Evolutionary conservation across 2,329 filamentous ascomycete genomes (phyloP), one percentile per base, ranked within the genome.

Genomic region (Sclerotinia spermophila): DNA sequence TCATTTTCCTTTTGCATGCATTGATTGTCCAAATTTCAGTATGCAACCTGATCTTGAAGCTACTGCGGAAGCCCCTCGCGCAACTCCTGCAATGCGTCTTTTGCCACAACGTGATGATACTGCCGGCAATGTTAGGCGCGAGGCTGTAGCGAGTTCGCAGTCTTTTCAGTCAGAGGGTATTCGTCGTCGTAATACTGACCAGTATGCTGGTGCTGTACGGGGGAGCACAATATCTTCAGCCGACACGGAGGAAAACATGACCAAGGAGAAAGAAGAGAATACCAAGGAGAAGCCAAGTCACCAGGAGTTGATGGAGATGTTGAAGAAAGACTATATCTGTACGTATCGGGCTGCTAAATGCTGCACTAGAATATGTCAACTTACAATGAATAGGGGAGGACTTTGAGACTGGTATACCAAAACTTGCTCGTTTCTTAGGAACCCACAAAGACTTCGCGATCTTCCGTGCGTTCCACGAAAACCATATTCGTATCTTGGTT

Each of bases 261-360:
- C n/a, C 27, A 15, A 33, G n/a, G 27, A 55, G 27, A 30, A 15
- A 30, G 30, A 8, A 5, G 4, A 13, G 15, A 33, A 27, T 19
- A 19, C 6, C 15, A 30, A 55, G 15, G 27, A 55, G 10, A 55
- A 8, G 17, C 51, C 8, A 10, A 55, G n/a, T n/a, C 27, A 55
- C 3, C 2, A 55, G 6, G 27, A 55, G 51, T 30, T 30, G 27
- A 55, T 55, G n/a, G 51, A 33, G 51, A 10, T 17, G 6, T 55
- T 55, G 51, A 55, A 55, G 27, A 55, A 55, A 55, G 51, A 55
- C 51, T 55, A 55, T 33, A 55, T 55, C n/a, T 55, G 51, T 55
- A 55, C 17, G 51, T 21, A 55, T 19, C 0, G 24, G n/a, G 45
- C n/a, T 51, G 45, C 24, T 27, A n/a, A 10, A 48, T n/a, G 5